Base-by-base conservation (phyloP, 2,329 filamentous ascomycete genomes). In the Sarocladium strictum region DNA sequence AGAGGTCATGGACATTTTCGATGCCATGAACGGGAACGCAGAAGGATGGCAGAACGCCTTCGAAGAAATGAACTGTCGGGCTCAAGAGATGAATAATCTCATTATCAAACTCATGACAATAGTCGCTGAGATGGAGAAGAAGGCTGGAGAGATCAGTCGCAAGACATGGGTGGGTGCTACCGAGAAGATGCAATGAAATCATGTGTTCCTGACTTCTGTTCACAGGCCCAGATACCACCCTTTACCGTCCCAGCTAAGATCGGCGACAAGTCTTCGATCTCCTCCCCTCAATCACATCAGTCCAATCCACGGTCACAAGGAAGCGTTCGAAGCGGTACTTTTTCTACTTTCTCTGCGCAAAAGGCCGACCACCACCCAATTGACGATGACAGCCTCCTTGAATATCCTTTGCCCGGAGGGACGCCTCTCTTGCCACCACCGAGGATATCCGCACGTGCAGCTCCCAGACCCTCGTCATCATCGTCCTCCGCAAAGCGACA, bases 11-110 rank as follows among this genome's bases (percentile, higher is more conserved):
- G 85, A 89, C 47, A 90, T 96, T 19, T 94, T 89, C 62, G 81
- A 86, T 38, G 90, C 92, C 35, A 97, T 97, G 92, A 87, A 88
- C 64, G 89, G 90, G 32, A 97, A 97, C 62, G 86, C 91, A 9
- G 88, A 95, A 59, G 91, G 92, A 41, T 97, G 93, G 93, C 83
- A 86, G 56, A 84, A 85, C 55, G 90, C 90, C 6, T 86, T 96
- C 63, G 79, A 84, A 54, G 86, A 87, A 54, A 76, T 97, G 56
- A 85, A 90, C 65, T 80, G 80, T 21, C 90, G 87, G 64, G 85
- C 86, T 14, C 81, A 86, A 58, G 79, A 81, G 43, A 75, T 97
- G 24, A 87, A 86, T 29, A 78, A 83, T 6, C 76, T 86, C 27
- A 77, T 96, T 38, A 80, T 84, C 37, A 84, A 87, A 67, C 80